Evolutionary conservation across 306 rosid genomes (phyloP), one percentile per base, ranked within the genome.

Genomic region (Ziziphus jujuba): DNA sequence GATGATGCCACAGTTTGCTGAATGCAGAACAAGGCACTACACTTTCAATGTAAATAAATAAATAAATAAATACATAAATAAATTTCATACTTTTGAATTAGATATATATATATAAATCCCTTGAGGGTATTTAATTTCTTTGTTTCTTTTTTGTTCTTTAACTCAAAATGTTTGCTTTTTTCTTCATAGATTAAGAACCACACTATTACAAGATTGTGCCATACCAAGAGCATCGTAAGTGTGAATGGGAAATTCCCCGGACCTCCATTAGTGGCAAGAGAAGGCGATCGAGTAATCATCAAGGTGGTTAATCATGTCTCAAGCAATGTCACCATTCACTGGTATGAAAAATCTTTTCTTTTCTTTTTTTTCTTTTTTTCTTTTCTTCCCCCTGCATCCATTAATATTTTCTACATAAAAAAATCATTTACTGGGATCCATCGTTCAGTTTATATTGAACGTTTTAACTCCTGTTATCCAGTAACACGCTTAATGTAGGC

Each of bases 201-300:
- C 48, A 89, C 66, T 1, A 66, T 75, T 40, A 84, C 95, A 9
- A 89, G 90, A 66, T 58, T 91, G 63, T 84, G 98, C 55, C 91
- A 87, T 76, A 80, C 90, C 40, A 89, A 90, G 73, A 85, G 60
- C 69, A 47, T 92, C 65, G 3, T 87, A 33, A 87, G 84, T 28
- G 96, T 92, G 33, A 92, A 92, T 22, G 82, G 81, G 1, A 73
- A 79, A 71, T 86, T 89, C 15, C 96, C 98, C 14, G 96, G 98
- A 45, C 96, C 90, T 45, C 79, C 59, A 20, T 63, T 92, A 38
- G 73, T 85, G 31, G 95, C 96, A 23, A 85, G 98, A 57, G 96
- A 92, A 80, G 98, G 90, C 15, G 98, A 92, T 55, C 78, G 74
- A 52, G 89, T 92, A 15, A 43, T 75, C 38, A 50, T 92, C 36